phyloP scores from a whole-genome alignment of 495 filamentous ascomycete species.

The Paragyromitra xinjiangensis region DNA sequence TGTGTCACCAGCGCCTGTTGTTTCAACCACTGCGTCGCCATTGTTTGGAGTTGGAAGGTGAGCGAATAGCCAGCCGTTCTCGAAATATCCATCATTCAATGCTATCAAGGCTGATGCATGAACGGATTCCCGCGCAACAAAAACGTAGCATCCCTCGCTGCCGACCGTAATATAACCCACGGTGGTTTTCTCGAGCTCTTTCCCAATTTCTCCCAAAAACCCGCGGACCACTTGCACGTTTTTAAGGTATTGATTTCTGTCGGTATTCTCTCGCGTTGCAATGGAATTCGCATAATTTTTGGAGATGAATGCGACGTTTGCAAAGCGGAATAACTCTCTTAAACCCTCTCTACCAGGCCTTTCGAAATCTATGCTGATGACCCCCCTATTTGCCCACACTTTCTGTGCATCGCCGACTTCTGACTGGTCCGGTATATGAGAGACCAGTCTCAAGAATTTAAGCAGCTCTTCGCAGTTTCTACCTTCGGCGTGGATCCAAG shows the following conservation, averaged over 20 bases:
- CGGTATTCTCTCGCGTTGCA: not conserved
- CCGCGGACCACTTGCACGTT: not conserved
- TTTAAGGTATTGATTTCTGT: not conserved
- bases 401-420: not conserved
- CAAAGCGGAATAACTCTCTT: slow-evolving; percentile 16
- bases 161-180: slow-evolving; percentile 38
- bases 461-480: slow-evolving; percentile 33
- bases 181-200: slow-evolving; percentile 6
- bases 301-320: slow-evolving; percentile 42
- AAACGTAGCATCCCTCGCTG: slow-evolving; percentile 27
- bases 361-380: slow-evolving; percentile 45
- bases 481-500: slow-evolving; percentile 44
- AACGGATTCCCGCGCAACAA: not conserved
- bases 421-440: not conserved
- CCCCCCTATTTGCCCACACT: not conserved
- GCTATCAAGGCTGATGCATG: not conserved
- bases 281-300: slow-evolving; percentile 28
- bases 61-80: slow-evolving; percentile 16
- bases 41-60: not conserved
- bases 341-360: slow-evolving; percentile 36
- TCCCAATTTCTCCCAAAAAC: slow-evolving; percentile 16
- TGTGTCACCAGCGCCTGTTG: slow-evolving; percentile 45
- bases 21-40: slow-evolving; percentile 26
- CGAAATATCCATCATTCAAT: not conserved
- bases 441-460: not conserved